phyloP scores from a whole-genome alignment of 1,284 basidiomycete genomes.

The Irpex rosettiformis region DNA sequence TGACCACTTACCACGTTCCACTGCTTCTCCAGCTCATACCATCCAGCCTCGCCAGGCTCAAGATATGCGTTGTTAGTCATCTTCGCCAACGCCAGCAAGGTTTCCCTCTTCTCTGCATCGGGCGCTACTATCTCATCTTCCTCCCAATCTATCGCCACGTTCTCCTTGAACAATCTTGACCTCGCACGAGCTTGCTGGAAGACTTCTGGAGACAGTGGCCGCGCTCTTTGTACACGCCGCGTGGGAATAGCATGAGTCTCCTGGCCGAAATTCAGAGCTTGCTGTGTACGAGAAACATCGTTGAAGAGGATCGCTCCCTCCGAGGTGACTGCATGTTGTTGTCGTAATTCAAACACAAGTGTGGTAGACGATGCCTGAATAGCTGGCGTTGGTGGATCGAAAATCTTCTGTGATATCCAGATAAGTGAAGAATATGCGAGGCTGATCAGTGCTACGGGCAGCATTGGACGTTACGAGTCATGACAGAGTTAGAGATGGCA shows the following conservation, averaged over 20 bases:
- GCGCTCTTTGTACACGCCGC: conserved; percentile 36
- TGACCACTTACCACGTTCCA: conserved; percentile 61
- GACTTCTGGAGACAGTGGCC: conserved; percentile 48
- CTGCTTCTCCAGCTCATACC: conserved; percentile 71
- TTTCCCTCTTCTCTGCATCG: conserved; percentile 76
- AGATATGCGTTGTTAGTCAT: conserved; percentile 90
- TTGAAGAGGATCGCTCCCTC: conserved; percentile 58
- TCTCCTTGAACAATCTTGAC: conserved; percentile 45
- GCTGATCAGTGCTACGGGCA: background rate
- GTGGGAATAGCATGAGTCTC: conserved; percentile 16
- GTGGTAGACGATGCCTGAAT: conserved; percentile 5
- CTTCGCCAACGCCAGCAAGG: conserved; percentile 82
- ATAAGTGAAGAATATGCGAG: background rate
- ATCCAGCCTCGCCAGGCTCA: conserved; percentile 50
- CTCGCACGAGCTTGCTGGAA: conserved; percentile 46
- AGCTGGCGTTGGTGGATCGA: background rate
- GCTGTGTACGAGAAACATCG: conserved; percentile 38
- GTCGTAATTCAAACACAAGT: conserved; percentile 60
- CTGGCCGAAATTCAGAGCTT: background rate
- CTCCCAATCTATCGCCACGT: conserved; percentile 41
- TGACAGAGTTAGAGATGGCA: background rate
- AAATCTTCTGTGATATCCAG: background rate
- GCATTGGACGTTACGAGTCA: background rate
- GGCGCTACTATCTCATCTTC: conserved; percentile 57
- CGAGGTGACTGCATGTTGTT: conserved; percentile 58